Conservation (phyloP, 371 early-diverging fungal genomes). For the Enteropsectra breve region DNA sequence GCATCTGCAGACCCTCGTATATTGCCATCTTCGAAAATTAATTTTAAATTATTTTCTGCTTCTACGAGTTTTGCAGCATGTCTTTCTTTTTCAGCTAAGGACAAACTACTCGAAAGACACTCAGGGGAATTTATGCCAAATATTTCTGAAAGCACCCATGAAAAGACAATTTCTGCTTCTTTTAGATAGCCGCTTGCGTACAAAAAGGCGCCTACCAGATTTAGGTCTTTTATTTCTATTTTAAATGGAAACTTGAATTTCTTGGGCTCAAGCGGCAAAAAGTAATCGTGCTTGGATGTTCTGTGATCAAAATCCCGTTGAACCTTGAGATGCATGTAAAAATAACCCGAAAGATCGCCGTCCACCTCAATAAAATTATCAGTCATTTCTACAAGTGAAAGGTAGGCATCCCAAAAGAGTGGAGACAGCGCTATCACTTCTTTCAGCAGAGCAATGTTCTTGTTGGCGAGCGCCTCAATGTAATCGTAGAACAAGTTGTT, state of each 20-base stretch:
- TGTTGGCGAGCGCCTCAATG: slow-evolving; percentile 32
- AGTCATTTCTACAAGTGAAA: slow-evolving; percentile 35
- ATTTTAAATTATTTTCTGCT: too few relatives aligned
- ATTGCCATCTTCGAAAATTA: too few relatives aligned
- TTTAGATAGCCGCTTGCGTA: slow-evolving; percentile 43
- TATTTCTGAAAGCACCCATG: neutral
- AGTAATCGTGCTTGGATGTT: neutral
- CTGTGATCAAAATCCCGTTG: slow-evolving; percentile 13
- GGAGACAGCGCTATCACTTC: slow-evolving; percentile 25
- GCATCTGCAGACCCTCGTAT: too few relatives aligned
- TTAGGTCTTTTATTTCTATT: slow-evolving; percentile 18
- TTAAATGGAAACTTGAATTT: neutral
- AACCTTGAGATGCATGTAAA: slow-evolving; percentile 35
- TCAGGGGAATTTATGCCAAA: too few relatives aligned
- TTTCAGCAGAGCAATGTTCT: slow-evolving; percentile 26
- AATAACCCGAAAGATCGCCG: slow-evolving; percentile 35
- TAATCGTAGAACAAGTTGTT: slow-evolving; percentile 17
- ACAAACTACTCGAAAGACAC: too few relatives aligned
- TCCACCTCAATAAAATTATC: slow-evolving; percentile 22
- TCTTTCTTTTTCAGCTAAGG: too few relatives aligned
- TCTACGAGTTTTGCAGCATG: too few relatives aligned
- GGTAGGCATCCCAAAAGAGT: slow-evolving; percentile 55
- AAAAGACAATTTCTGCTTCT: slow-evolving; percentile 39
- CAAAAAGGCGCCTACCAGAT: slow-evolving; percentile 41
- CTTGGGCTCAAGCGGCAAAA: neutral